phyloP scores from a whole-genome alignment of 371 early-diverging fungal genomes.

The Mucor mucedo region DNA sequence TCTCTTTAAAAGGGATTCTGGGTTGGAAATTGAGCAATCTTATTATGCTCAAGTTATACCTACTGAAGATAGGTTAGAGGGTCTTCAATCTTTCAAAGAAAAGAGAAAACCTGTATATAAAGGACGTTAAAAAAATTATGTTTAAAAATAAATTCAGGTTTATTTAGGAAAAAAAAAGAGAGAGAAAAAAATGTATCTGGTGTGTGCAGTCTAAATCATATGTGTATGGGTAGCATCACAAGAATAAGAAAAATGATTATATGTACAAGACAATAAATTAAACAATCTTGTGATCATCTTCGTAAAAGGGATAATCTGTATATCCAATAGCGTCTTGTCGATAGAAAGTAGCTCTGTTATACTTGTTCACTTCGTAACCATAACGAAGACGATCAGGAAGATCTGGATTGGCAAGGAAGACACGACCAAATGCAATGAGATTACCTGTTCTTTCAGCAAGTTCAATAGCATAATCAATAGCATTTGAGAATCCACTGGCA shows the following conservation, averaged over 20 bases:
- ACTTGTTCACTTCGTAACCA: constrained; percentile 17
- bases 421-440: constrained; percentile 26
- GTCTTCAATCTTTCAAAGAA: constrained; percentile 63
- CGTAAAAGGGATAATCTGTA: constrained; percentile 21
- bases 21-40: constrained; percentile 91
- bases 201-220: too few species aligned
- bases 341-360: constrained; percentile 25
- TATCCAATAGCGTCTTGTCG: constrained; percentile 15
- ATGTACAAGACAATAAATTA: too few species aligned
- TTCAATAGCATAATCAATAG: constrained; percentile 13
- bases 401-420: constrained; percentile 31
- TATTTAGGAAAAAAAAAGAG: too few species aligned
- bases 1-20: constrained; percentile 65
- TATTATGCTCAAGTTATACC: constrained; percentile 95
- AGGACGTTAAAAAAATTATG: constrained; percentile 60
- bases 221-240: too few species aligned
- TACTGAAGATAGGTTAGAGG: constrained; percentile 94
- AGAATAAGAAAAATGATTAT: too few species aligned
- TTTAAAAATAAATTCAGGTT: too few species aligned
- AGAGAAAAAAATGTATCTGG: too few species aligned
- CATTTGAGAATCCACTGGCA: constrained; percentile 34
- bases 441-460: constrained; percentile 12
- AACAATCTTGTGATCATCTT: too few species aligned
- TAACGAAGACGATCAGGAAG: constrained; percentile 21
- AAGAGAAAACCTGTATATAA: constrained; percentile 71